Evolutionary conservation across 1,284 basidiomycete genomes (phyloP).

Genomic region (Sporisorium reilianum): DNA sequence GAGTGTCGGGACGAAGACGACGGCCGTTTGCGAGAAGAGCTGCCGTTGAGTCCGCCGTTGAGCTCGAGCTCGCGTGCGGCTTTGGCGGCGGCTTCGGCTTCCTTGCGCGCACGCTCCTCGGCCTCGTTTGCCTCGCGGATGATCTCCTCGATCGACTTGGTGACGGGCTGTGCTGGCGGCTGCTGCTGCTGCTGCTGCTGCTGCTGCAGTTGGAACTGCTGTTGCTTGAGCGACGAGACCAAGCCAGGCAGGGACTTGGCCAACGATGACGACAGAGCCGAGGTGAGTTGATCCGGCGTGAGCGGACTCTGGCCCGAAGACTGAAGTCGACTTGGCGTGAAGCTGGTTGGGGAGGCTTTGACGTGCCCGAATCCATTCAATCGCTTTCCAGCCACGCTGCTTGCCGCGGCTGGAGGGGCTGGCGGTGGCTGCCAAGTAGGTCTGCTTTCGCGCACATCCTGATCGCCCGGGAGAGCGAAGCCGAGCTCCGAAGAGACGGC

Average conservation of each 20-base stretch:
- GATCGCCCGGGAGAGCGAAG: constrained; percentile 29
- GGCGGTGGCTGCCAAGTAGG: constrained; percentile 43
- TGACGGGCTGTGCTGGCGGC: constrained; percentile 14
- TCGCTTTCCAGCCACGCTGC: constrained; percentile 10
- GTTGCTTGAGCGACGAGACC: constrained; percentile 46
- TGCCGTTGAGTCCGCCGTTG: constrained; percentile 12
- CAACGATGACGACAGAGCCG: constrained; percentile 34
- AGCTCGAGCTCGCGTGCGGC: constrained; percentile 38
- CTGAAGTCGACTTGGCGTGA: constrained; percentile 28
- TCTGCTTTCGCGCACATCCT: constrained; percentile 29
- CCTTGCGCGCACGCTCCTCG: constrained; percentile 51
- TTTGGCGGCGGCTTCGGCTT: constrained; percentile 44
- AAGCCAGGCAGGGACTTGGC: constrained; percentile 41
- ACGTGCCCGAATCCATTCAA: constrained; percentile 24
- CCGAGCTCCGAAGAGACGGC: constrained; percentile 53
- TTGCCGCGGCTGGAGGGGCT: constrained; percentile 14
- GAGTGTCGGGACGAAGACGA: constrained; percentile 34
- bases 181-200: constrained; percentile 27
- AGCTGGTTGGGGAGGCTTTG: constrained; percentile 22
- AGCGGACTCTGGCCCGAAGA: constrained; percentile 34
- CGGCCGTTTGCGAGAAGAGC: constrained; percentile 34
- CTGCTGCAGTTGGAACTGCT: constrained; percentile 23
- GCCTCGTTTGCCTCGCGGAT: constrained; percentile 65
- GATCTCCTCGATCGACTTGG: constrained; percentile 64
- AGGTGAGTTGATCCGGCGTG: constrained; percentile 38